phyloP scores from a whole-genome alignment of 1,284 basidiomycete species.

The Ustilago lituana region DNA sequence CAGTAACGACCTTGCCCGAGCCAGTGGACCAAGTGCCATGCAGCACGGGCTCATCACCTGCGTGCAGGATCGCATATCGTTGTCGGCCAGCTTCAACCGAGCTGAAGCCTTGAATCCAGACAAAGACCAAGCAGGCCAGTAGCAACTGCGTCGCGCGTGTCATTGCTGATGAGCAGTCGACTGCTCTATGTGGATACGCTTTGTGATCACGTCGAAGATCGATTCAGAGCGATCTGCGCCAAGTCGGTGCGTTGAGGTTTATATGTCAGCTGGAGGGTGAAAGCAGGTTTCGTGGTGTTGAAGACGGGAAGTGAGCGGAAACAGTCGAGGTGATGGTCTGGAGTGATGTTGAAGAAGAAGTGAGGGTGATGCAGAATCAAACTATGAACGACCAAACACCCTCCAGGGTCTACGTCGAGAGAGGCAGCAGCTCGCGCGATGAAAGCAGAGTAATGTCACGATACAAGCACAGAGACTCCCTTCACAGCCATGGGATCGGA shows the following conservation, averaged over 20 bases:
- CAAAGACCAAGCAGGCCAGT: conserved; percentile 13
- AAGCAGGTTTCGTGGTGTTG: too few relatives aligned
- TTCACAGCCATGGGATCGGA: background rate
- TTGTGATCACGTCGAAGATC: too few relatives aligned
- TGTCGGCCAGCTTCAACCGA: conserved; percentile 31
- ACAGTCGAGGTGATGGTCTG: too few relatives aligned
- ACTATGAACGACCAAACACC: too few relatives aligned
- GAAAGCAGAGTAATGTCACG: background rate
- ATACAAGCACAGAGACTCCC: background rate
- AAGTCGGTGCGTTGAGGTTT: too few relatives aligned
- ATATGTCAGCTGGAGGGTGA: too few relatives aligned
- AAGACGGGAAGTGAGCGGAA: too few relatives aligned
- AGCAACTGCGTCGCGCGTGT: conserved; percentile 13
- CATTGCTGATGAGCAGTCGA: conserved; percentile 1
- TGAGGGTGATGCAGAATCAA: too few relatives aligned
- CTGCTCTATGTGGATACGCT: too few relatives aligned
- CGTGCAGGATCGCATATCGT: conserved; percentile 23
- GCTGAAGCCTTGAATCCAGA: conserved; percentile 5
- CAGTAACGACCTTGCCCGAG: conserved; percentile 56
- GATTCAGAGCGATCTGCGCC: background rate
- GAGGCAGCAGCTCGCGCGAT: too few relatives aligned
- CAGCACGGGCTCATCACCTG: conserved; percentile 39
- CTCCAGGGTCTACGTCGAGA: too few relatives aligned
- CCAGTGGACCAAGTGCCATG: conserved; percentile 64
- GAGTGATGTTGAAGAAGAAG: too few relatives aligned